Base-by-base conservation (phyloP, 257 asterid genomes). In the Dorcoceras hygrometricum region DNA sequence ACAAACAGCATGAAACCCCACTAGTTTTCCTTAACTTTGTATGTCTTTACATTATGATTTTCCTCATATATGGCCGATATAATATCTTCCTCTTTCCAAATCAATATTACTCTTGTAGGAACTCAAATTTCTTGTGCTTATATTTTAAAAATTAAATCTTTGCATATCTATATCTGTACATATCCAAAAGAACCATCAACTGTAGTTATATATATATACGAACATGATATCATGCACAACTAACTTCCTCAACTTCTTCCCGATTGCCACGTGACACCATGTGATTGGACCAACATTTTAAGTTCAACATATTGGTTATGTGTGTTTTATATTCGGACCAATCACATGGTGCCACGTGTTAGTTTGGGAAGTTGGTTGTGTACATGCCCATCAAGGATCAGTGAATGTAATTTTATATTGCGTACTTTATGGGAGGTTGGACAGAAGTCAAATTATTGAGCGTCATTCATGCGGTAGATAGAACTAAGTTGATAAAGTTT, bases 301-400 rank as follows among this genome's bases (percentile, higher is more conserved):
- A n/a, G n/a, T n/a, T n/a, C n/a, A n/a, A n/a, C n/a, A n/a, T n/a
- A n/a, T n/a, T n/a, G n/a, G n/a, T n/a, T n/a, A n/a, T n/a, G n/a
- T n/a, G n/a, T n/a, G n/a, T n/a, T n/a, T n/a, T n/a, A n/a, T n/a
- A n/a, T n/a, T n/a, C n/a, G n/a, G n/a, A n/a, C n/a, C n/a, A n/a
- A n/a, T n/a, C n/a, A n/a, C n/a, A n/a, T n/a, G n/a, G n/a, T n/a
- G n/a, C n/a, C n/a, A n/a, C n/a, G n/a, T n/a, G n/a, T n/a, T n/a
- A n/a, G n/a, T n/a, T n/a, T n/a, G n/a, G n/a, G n/a, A n/a, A n/a
- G n/a, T n/a, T n/a, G n/a, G n/a, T n/a, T n/a, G n/a, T n/a, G n/a
- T n/a, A n/a, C 29, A 26, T 26, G 29, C 28, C 80, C 67, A 74
- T 75, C 80, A 76, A 79, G 69, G 57, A 69, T 73, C 39, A 66